Conservation (phyloP, 2,329 filamentous ascomycete species). For the Meredithiella fracta region DNA sequence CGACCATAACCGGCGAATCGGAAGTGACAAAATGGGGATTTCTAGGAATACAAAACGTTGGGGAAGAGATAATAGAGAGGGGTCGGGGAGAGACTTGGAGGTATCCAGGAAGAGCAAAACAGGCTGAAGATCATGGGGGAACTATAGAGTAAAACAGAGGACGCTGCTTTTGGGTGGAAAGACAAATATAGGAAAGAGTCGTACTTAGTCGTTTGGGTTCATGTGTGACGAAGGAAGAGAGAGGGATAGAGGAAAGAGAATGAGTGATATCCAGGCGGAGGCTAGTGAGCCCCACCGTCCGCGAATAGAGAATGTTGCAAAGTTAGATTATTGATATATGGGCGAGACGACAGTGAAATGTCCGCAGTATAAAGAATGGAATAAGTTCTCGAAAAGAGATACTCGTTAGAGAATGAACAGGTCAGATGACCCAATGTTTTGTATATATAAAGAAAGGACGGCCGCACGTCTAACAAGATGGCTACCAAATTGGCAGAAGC, state of each 20-base stretch:
- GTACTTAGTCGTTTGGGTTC: slow-evolving; percentile 9
- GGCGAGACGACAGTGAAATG: background rate
- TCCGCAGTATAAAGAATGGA: background rate
- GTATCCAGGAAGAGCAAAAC: background rate
- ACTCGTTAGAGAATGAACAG: background rate
- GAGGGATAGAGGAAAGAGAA: background rate
- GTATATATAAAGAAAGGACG: slow-evolving; percentile 7
- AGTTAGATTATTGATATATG: background rate
- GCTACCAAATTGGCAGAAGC: background rate
- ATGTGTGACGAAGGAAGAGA: slow-evolving; percentile 2
- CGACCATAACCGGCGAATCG: background rate
- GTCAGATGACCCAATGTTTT: background rate
- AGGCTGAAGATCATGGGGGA: background rate
- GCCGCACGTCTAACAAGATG: slow-evolving; percentile 10
- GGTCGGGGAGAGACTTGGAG: background rate
- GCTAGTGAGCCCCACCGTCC: background rate
- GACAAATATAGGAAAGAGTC: slow-evolving; percentile 4
- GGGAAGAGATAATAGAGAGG: background rate
- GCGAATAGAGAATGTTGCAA: background rate
- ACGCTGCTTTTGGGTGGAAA: slow-evolving; percentile 1
- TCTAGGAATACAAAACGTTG: slow-evolving; percentile 2
- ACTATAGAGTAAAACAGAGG: background rate
- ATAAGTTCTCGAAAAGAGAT: slow-evolving; percentile 1
- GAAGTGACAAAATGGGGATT: background rate
- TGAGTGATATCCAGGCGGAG: background rate